phyloP scores from a whole-genome alignment of 108 stramenopile species.

The Conticribra weissflogii region DNA sequence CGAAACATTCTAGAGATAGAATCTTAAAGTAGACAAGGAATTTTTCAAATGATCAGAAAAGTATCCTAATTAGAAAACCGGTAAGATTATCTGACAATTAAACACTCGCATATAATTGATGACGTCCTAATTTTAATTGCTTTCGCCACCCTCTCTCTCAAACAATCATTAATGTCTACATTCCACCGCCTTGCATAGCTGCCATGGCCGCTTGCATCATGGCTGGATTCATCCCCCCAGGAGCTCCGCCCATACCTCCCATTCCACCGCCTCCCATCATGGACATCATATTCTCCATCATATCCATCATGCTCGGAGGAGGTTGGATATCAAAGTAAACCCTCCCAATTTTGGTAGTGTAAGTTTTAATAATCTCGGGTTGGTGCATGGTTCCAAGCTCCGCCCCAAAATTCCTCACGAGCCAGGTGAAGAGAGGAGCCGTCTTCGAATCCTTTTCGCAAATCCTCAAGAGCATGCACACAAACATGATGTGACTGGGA shows the following conservation, averaged over 20 bases:
- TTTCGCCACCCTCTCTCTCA: no score
- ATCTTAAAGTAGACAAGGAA: no score
- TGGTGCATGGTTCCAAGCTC: slow-evolving; percentile 80
- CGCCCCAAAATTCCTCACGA: slow-evolving; percentile 73
- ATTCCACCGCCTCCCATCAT: slow-evolving; percentile 67
- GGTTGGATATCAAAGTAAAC: slow-evolving; percentile 90
- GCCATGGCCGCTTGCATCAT: slow-evolving; percentile 84
- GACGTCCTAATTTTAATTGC: no score
- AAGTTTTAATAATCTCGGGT: slow-evolving; percentile 64
- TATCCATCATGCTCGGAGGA: slow-evolving; percentile 86
- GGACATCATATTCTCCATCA: slow-evolving; percentile 91
- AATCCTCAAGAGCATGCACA: slow-evolving; percentile 74
- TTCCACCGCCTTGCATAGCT: slow-evolving; percentile 54
- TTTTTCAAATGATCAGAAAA: no score
- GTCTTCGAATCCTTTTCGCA: slow-evolving; percentile 84
- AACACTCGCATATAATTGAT: no score
- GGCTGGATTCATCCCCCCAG: slow-evolving; percentile 76
- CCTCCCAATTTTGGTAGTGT: slow-evolving; percentile 88
- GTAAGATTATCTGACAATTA: no score
- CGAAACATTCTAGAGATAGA: no score
- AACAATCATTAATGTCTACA: slow-evolving; percentile 7
- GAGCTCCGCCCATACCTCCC: slow-evolving; percentile 44
- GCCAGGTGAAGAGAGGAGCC: slow-evolving; percentile 83
- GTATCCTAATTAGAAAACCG: no score
- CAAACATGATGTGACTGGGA: slow-evolving; percentile 78